phyloP scores from a whole-genome alignment of 768 basidiomycete species.

The Calvatia gigantea region DNA sequence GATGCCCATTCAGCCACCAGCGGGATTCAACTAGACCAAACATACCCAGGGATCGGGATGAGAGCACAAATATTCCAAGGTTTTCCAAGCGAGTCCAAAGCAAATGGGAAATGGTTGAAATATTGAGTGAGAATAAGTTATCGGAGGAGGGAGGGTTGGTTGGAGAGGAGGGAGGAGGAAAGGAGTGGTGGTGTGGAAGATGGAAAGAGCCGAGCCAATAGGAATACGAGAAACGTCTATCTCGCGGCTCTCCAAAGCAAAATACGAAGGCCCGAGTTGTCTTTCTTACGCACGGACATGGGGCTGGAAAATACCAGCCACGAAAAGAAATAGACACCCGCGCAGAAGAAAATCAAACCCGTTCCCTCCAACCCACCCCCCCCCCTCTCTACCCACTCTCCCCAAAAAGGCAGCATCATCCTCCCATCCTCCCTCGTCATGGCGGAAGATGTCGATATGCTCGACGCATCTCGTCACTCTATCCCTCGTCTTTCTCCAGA shows the following conservation, averaged over 20 bases:
- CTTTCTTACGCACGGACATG: slow-evolving; percentile 21
- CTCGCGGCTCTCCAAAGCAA: slow-evolving; percentile 20
- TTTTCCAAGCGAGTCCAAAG: not conserved
- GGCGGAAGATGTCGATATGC: slow-evolving; percentile 9
- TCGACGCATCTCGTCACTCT: slow-evolving; percentile 1
- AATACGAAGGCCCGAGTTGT: slow-evolving; percentile 24
- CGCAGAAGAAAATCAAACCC: slow-evolving; percentile 7
- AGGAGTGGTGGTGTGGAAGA: slow-evolving; percentile 25
- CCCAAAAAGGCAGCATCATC: slow-evolving; percentile 21
- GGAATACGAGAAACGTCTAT: slow-evolving; percentile 17
- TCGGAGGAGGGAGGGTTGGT: not conserved
- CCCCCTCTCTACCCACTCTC: slow-evolving; percentile 6
- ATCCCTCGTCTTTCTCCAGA: slow-evolving; percentile 17
- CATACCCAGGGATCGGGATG: not conserved
- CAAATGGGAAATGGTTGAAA: not conserved
- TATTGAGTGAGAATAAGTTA: not conserved
- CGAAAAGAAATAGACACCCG: slow-evolving; percentile 13
- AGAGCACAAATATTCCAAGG: not conserved
- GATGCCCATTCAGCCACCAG: no score
- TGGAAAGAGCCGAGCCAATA: slow-evolving; percentile 38
- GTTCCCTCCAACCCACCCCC: slow-evolving; percentile 8
- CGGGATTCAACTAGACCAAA: not conserved
- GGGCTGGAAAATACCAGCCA: slow-evolving; percentile 13
- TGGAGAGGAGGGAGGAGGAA: slow-evolving; percentile 11
- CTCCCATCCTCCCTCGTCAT: not conserved